Conservation (phyloP, 768 basidiomycete species). For the Lactarius quietus region DNA sequence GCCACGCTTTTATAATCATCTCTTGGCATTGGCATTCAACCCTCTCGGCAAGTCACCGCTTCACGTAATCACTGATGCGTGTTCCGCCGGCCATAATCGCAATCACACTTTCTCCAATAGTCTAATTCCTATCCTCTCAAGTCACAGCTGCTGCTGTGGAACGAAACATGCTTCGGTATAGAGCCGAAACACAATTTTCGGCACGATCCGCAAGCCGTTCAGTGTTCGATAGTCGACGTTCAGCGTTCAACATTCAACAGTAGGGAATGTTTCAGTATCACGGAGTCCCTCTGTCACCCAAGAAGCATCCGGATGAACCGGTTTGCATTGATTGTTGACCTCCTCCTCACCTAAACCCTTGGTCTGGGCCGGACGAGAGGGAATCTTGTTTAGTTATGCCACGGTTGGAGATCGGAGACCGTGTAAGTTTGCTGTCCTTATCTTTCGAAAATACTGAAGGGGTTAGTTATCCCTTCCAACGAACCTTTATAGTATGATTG, state of each 20-base stretch:
- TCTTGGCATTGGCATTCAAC: too few species aligned
- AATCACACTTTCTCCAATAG: too few species aligned
- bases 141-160: too few species aligned
- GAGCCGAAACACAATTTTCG: too few species aligned
- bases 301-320: not conserved
- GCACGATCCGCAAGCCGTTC: too few species aligned
- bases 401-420: too few species aligned
- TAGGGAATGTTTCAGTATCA: not conserved
- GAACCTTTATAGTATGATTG: not conserved
- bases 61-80: not conserved
- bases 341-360: not conserved
- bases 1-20: conserved; percentile 7
- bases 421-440: not conserved
- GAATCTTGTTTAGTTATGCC: not conserved
- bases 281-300: not conserved
- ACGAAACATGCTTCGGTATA: too few species aligned
- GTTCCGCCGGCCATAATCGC: too few species aligned
- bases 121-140: too few species aligned
- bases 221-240: too few species aligned
- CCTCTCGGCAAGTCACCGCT: not conserved
- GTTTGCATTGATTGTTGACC: not conserved
- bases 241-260: too few species aligned
- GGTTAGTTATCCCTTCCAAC: not conserved
- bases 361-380: not conserved
- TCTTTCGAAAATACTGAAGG: not conserved